Base-by-base conservation (phyloP, 2,329 filamentous ascomycete species). In the Aphanoascus verrucosus region DNA sequence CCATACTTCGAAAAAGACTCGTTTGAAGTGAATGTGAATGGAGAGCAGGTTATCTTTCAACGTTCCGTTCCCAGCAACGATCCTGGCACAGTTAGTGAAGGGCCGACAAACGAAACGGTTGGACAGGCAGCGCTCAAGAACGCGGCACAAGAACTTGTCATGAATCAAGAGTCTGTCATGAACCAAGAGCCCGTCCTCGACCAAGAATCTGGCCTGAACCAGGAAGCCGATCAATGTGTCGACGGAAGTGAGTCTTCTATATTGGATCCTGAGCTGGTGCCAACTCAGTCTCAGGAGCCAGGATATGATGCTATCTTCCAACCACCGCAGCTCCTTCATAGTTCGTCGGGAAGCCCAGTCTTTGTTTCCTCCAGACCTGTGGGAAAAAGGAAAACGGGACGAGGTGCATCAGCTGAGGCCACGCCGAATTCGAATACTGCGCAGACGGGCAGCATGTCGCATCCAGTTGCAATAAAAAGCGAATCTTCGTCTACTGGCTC, bases 401-500 rank as follows among this genome's bases (percentile, higher is more conserved):
- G 19, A 3, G n/a, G 19, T 34, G 34, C 31, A 17, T 41, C 49
- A 17, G 7, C 19, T n/a, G 20, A 20, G 28, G 32, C 35, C 14
- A 31, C 4, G 28, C n/a, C 19, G 44, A 11, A 20, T 15, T 42
- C 12, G 6, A 32, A 1, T 34, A 11, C 14, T 9, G 41, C 34
- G 14, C 35, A 52, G 34, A 56, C 55, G 14, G 56, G 49, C 28
- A 55, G 52, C 41, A 41, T 58, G 19, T 53, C 57, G 14, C 55
- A 55, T 14, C 58, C 62, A 15, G 56, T 65, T 35, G 44, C 59
- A 14, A 57, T 72, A 20, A 72, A 72, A 57, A 64, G 62, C 49
- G 69, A 73, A 55, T 58, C 61, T 14, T 49, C 62, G 20, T 67
- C 67, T 35, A 68, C 67, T 38, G 69, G 67, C 53, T 64, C 67